These are phyloP conservation scores for Withania somnifera DNA, from an alignment of 305 asterid species.

Conservation along the genomic window DNA sequence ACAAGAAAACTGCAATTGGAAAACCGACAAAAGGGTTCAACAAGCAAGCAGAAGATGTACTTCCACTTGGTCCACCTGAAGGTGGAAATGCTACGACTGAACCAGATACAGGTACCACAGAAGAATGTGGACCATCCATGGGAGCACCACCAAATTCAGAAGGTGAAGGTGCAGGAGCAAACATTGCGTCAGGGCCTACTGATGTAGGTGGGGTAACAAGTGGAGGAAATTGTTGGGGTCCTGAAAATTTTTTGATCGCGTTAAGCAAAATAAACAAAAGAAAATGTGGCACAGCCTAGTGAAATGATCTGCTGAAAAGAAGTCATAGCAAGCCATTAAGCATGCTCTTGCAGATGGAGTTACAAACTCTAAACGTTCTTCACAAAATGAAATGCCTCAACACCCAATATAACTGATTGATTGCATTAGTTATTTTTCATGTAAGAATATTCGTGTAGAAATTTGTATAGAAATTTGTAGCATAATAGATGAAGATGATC, in stretches of 20 bases:
- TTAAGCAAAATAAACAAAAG: background rate
- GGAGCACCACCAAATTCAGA: constrained; percentile 63
- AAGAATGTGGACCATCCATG: constrained; percentile 27
- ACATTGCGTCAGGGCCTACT: constrained; percentile 33
- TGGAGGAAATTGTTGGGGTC: constrained; percentile 65
- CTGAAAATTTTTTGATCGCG: constrained; percentile 20
- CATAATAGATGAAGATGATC: background rate
- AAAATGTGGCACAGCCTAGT: background rate
- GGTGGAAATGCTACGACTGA: constrained; percentile 49
- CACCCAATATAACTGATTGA: background rate
- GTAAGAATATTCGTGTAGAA: background rate
- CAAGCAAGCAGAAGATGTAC: constrained; percentile 36
- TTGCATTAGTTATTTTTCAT: background rate
- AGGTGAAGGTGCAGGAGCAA: constrained; percentile 86
- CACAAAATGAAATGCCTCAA: background rate
- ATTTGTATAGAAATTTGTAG: background rate
- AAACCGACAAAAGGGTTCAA: constrained; percentile 27
- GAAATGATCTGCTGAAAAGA: background rate
- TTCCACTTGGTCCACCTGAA: constrained; percentile 66
- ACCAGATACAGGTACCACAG: constrained; percentile 54
- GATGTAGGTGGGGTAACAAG: constrained; percentile 64
- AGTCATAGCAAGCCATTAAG: background rate
- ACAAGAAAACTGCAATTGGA: constrained; percentile 25
- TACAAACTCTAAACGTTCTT: background rate
- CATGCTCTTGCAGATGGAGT: background rate